A percentile compares a stretch with the other conserved stretches of the same genome.
Evolutionary conservation across 805 yeast species (phyloP).

Genomic region (Yarrowia sp.): DNA sequence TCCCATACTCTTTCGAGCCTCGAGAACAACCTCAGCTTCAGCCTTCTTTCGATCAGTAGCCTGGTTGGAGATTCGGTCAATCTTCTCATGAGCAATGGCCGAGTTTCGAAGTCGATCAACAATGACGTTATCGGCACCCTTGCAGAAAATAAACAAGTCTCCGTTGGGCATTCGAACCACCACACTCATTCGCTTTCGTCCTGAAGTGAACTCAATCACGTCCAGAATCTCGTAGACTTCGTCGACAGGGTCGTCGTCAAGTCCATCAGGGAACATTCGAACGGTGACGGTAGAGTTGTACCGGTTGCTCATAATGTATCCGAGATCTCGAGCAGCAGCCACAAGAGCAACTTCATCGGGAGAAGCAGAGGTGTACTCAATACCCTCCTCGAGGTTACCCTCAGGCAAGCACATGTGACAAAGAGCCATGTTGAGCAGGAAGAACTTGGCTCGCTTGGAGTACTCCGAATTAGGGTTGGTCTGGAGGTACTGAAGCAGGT

Average conservation of each 20-base stretch:
- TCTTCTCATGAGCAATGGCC: slow-evolving; percentile 60
- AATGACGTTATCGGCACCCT: slow-evolving; percentile 94
- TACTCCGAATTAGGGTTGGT: slow-evolving; percentile 65
- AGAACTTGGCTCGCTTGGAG: slow-evolving; percentile 71
- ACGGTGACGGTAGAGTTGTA: slow-evolving; percentile 59
- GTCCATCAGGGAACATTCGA: slow-evolving; percentile 81
- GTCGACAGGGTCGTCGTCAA: slow-evolving; percentile 57
- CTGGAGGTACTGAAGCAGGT: slow-evolving; percentile 69
- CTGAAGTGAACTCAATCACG: slow-evolving; percentile 78
- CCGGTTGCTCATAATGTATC: slow-evolving; percentile 76
- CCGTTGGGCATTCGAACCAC: slow-evolving; percentile 73
- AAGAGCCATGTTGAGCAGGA: slow-evolving; percentile 74
- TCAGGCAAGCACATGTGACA: slow-evolving; percentile 86
- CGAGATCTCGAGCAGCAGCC: slow-evolving; percentile 92
- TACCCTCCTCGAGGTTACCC: slow-evolving; percentile 43
- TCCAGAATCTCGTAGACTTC: slow-evolving; percentile 77
- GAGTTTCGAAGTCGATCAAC: slow-evolving; percentile 64
- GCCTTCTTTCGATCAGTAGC: slow-evolving; percentile 63
- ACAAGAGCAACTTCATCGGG: slow-evolving; percentile 96
- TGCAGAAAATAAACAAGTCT: slow-evolving; percentile 73
- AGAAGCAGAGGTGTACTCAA: slow-evolving; percentile 88
- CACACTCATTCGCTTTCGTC: slow-evolving; percentile 93
- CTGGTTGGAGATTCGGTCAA: slow-evolving; percentile 57
- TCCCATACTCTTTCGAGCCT: slow-evolving; percentile 54
- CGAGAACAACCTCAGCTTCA: slow-evolving; percentile 62